phyloP scores from a whole-genome alignment of 768 basidiomycete genomes.

The Agrocybe praecox region DNA sequence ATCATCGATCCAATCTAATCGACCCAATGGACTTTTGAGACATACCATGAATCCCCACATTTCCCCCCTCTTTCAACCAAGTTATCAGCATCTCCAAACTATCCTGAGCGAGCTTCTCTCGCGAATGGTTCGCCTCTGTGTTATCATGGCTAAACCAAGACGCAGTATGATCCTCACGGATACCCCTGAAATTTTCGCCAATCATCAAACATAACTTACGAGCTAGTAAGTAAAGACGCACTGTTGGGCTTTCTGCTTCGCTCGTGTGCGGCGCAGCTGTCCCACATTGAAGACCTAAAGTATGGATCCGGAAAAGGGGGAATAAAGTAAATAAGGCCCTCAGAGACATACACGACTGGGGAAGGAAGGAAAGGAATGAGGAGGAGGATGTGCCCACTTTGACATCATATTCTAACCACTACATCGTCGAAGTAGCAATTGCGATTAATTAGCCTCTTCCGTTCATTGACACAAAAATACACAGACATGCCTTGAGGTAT shows the following conservation, averaged over 20 bases:
- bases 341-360: neutral
- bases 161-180: slow-evolving; percentile 90
- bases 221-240: slow-evolving; percentile 31
- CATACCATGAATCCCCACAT: slow-evolving; percentile 96
- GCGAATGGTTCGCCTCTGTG: slow-evolving; percentile 67
- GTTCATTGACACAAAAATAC: neutral
- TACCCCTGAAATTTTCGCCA: slow-evolving; percentile 49
- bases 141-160: slow-evolving; percentile 91
- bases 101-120: slow-evolving; percentile 87
- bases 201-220: neutral
- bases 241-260: slow-evolving; percentile 78
- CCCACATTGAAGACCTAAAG: slow-evolving; percentile 97
- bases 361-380: too few species aligned
- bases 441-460: neutral
- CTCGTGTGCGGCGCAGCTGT: slow-evolving; percentile 86
- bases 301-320: neutral
- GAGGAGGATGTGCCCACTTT: slow-evolving; percentile 50
- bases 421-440: slow-evolving; percentile 4
- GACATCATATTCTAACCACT: slow-evolving; percentile 99
- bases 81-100: slow-evolving; percentile 93
- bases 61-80: slow-evolving; percentile 94
- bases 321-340: too few species aligned
- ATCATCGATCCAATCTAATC: neutral
- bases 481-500: slow-evolving; percentile 77
- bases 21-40: neutral